Evolutionary conservation across 352 stramenopile species (phyloP), one percentile per base, ranked within the genome.

Genomic region (Phytophthora palmivora): DNA sequence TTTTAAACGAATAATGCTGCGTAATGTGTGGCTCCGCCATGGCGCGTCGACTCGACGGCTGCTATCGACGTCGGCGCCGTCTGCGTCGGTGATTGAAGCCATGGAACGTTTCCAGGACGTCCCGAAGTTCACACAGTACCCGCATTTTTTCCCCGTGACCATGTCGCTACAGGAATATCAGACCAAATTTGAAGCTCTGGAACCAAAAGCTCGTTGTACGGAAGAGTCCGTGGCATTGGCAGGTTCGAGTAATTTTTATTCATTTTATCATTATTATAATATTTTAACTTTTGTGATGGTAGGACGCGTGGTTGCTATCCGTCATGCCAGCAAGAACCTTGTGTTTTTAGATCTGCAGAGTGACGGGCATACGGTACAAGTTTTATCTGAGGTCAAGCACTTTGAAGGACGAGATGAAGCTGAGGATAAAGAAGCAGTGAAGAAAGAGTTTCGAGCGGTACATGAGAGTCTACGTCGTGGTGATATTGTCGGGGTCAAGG

Each of bases 301-400:
- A 86, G 81, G 82, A 49, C 83, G 86, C 21, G 82, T 94, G 36
- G 76, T 90, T 47, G 84, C 84, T 12, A 94, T 92, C 57, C 83
- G 86, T 24, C 75, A 79, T 41, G 79, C 86, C 30, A 92, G 86
- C 69, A 93, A 92, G 72, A 92, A 94, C 48, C 75, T 94, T 26
- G 78, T 92, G 36, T 94, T 94, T 56, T 42, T 93, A 45, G 84
- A 94, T 63, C 46, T 94, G 21, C 73, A 85, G 48, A 88, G 76
- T 39, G 72, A 92, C 33, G 86, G 83, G 48, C 47, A 71, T 14
- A 84, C 63, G 14, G 75, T 94, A 51, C 86, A 94, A 67, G 79
- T 93, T 68, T 65, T 94, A 47, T 89, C 84, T 7, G 84, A 93
- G 58, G 61, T 80, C 19, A 91, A 92, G 53, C 69, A 92, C 58